Base-by-base conservation (phyloP, 2,329 filamentous ascomycete genomes). In the Fusarium sp. region DNA sequence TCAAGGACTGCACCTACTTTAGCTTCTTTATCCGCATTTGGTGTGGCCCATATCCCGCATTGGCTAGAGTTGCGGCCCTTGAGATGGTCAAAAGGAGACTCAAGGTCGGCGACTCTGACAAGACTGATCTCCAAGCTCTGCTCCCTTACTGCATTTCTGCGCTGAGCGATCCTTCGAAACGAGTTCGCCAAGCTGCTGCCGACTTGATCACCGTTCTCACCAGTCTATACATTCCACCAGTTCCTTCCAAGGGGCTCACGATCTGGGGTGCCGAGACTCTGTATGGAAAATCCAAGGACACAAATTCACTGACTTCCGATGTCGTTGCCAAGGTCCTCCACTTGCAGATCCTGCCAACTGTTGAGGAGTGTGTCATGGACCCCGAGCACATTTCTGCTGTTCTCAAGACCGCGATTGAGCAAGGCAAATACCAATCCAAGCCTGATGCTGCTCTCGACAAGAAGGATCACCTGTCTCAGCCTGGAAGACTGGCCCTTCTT, bases 291-390 rank as follows among this genome's bases (percentile, higher is more conserved):
- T 84, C 84, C 7, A 84, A 83, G 32, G 82, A 87, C 39, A 81
- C 92, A 18, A 85, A 88, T 54, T 90, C 89, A 86, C 85, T 97
- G 64, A 82, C 88, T 5, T 79, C 84, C 1, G 88, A 91, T 27
- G 88, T 92, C 64, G 85, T 85, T 3, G 84, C 88, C 50, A 91
- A 90, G 67, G 83, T 97, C 23, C 79, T 97, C 1, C 87, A 90
- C 23, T 86, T 90, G 23, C 87, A 93, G 41, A 83, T 98, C n/a
- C 82, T 94, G 23, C 94, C 94, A 0, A 90, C 89, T 2, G 84
- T 98, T 11, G 95, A 98, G 82, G 97, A 98, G 82, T 97, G 93
- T 78, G 88, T 96, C 5, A 89, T 98, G 75, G 95, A 98, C 79
- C 85, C 90, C 5, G 89, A 88, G 32, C 92, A 97, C 70, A 87